A percentile compares a stretch with the other conserved stretches of the same genome.
Conservation (phyloP, 345 rosid genomes). For the Lagerstroemia speciosa region DNA sequence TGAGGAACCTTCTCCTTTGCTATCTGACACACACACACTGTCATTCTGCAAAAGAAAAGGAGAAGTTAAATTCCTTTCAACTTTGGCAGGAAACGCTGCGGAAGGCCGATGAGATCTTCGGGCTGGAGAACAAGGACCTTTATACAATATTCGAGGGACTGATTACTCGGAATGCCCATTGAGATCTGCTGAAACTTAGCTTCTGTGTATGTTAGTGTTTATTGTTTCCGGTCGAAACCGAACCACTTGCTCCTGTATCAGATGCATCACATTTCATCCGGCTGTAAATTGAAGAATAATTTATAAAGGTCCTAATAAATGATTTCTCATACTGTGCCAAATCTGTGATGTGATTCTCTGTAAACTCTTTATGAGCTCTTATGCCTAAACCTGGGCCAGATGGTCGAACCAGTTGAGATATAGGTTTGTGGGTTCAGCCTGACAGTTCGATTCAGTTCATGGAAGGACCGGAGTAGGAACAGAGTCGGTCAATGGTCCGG, state of each 20-base stretch:
- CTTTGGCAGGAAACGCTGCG: constrained; percentile 61
- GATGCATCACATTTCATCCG: background rate
- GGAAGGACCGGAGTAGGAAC: too few species aligned
- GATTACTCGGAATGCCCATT: constrained; percentile 64
- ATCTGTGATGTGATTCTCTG: background rate
- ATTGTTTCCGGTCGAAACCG: background rate
- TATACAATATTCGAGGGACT: constrained; percentile 66
- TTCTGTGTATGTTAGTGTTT: background rate
- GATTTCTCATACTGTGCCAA: background rate
- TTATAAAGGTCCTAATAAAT: background rate
- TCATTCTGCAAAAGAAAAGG: background rate
- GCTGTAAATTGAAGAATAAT: background rate
- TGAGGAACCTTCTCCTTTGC: constrained; percentile 9
- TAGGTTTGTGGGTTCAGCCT: too few species aligned
- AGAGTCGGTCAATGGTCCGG: too few species aligned
- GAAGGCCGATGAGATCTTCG: constrained; percentile 83
- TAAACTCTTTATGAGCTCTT: too few species aligned
- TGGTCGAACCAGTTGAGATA: too few species aligned
- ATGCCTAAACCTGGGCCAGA: too few species aligned
- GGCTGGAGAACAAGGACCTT: constrained; percentile 75
- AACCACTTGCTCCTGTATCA: background rate
- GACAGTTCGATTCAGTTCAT: too few species aligned
- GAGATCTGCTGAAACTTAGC: constrained; percentile 3
- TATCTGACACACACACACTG: background rate
- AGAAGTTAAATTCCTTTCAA: background rate